Evolutionary conservation across 768 basidiomycete genomes (phyloP), one percentile per base, ranked within the genome.

Genomic region (Russula griseocarnosa): DNA sequence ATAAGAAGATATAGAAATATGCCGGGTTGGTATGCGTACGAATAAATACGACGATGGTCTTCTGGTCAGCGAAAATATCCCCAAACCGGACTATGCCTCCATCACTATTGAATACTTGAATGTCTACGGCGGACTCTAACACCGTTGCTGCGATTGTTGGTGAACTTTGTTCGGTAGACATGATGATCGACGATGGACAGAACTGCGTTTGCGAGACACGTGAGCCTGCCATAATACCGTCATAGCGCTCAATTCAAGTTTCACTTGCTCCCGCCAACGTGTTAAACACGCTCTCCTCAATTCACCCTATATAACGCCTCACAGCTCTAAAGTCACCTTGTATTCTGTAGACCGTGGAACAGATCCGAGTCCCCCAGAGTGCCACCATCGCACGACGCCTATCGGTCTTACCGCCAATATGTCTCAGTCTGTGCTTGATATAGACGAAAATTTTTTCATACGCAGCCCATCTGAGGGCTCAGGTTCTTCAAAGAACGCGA

Each of bases 51-150:
- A 66, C 49, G 4, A 66, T 28, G 9, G 58, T 56, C 50, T 66
- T 66, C 61, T 62, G 58, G 5, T 56, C 26, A 22, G 49, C 61
- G 42, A 66, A 68, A 40, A 68, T 14, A 20, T 61, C 61, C 1
- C 65, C 61, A 44, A 68, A 66, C 28, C 34, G 53, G 54, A 68
- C 58, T 42, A 57, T 54, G 47, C 24, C 38, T 14, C 67, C 65
- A 13, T 60, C 55, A 2, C 10, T 30, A 53, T 66, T 18, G 46
- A 60, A 66, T 5, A 68, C 47, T 16, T 60, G 46, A 22, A 62
- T 40, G 32, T 60, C 40, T 16, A 61, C 42, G 13, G 61, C 58
- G 1, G 51, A 38, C 30, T 62, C 42, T 42, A 68, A 20, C 4
- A 22, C 51, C 8, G 42, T 62, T 18, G 56, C 28, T 42, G 66